A percentile compares a stretch with the other conserved stretches of the same genome.
Conservation (phyloP, 352 stramenopile genomes). For the Pythium phragmiticola region DNA sequence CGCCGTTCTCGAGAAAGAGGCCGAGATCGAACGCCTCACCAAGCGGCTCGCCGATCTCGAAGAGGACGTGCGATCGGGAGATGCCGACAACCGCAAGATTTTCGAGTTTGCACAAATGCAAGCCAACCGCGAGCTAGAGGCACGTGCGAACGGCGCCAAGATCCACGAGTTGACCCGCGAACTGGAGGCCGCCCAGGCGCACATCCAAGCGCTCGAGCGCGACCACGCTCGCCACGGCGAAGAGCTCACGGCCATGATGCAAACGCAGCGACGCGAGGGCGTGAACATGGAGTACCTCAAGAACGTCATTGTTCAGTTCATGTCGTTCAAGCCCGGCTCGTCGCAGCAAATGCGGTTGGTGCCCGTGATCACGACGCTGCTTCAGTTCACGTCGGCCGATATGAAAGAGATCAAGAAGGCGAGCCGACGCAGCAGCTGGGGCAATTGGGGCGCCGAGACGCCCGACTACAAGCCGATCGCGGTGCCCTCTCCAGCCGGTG, state of each 20-base stretch:
- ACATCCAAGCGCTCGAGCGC: conserved; percentile 53
- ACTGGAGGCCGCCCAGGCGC: conserved; percentile 40
- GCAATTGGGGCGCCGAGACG: conserved; percentile 51
- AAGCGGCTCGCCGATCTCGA: conserved; percentile 66
- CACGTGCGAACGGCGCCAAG: conserved; percentile 48
- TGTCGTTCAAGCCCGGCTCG: conserved; percentile 83
- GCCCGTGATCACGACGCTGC: conserved; percentile 80
- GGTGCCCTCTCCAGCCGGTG: conserved; percentile 25
- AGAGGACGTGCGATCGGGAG: conserved; percentile 81
- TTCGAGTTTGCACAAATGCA: conserved; percentile 86
- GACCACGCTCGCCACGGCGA: conserved; percentile 64
- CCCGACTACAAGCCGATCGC: conserved; percentile 75
- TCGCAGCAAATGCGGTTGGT: conserved; percentile 75
- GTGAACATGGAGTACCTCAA: conserved; percentile 92
- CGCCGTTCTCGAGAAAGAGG: conserved; percentile 77
- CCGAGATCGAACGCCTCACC: conserved; percentile 57
- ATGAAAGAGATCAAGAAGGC: conserved; percentile 76
- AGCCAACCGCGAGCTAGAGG: conserved; percentile 73
- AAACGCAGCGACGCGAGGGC: conserved; percentile 78
- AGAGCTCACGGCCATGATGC: conserved; percentile 72
- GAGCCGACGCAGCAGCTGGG: conserved; percentile 66
- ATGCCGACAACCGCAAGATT: conserved; percentile 85
- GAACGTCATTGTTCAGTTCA: conserved; percentile 90
- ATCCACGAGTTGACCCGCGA: conserved; percentile 53
- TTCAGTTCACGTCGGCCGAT: conserved; percentile 78